A percentile compares a stretch with the other conserved stretches of the same genome.
These are phyloP conservation scores for Cryphonectria nitschkei DNA, from an alignment of 2,329 filamentous ascomycete genomes.

Conservation along the genomic window DNA sequence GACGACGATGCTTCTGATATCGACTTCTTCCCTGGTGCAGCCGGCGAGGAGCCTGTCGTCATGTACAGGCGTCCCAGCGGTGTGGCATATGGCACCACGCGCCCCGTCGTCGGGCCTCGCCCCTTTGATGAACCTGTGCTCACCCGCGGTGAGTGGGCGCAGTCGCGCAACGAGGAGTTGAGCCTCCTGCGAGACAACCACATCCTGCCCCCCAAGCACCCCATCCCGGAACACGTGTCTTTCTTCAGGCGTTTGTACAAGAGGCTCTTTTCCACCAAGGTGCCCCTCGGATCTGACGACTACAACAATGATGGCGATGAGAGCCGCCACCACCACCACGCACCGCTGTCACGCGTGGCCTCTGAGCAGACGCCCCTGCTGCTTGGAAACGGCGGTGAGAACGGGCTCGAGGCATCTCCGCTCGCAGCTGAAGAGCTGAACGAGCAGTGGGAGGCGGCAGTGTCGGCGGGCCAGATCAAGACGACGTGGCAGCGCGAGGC, in stretches of 20 bases:
- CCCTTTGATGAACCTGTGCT: conserved; percentile 50
- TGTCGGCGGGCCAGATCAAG: conserved; percentile 77
- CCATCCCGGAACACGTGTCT: conserved; percentile 39
- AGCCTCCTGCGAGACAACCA: conserved; percentile 69
- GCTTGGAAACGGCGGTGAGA: conserved; percentile 34
- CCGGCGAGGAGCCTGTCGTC: conserved; percentile 32
- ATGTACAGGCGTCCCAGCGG: conserved; percentile 78
- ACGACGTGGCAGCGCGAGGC: conserved; percentile 92
- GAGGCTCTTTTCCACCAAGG: conserved; percentile 60
- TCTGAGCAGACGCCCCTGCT: conserved; percentile 49
- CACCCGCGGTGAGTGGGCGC: conserved; percentile 59
- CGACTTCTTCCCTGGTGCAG: conserved; percentile 45
- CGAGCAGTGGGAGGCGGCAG: conserved; percentile 83
- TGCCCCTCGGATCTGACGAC: conserved; percentile 44
- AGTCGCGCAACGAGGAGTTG: conserved; percentile 60
- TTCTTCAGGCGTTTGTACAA: conserved; percentile 46
- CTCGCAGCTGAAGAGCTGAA: conserved; percentile 61
- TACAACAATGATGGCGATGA: conserved; percentile 49
- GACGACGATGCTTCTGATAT: conserved; percentile 39
- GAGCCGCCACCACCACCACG: not conserved
- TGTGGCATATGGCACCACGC: conserved; percentile 71
- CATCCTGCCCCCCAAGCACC: conserved; percentile 64
- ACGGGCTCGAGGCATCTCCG: conserved; percentile 42
- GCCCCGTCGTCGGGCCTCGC: conserved; percentile 69
- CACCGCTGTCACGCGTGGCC: conserved; percentile 64